A percentile compares a stretch with the other conserved stretches of the same genome.
Conservation (phyloP, 2,329 filamentous ascomycete species). For the Penicillium glabrum region DNA sequence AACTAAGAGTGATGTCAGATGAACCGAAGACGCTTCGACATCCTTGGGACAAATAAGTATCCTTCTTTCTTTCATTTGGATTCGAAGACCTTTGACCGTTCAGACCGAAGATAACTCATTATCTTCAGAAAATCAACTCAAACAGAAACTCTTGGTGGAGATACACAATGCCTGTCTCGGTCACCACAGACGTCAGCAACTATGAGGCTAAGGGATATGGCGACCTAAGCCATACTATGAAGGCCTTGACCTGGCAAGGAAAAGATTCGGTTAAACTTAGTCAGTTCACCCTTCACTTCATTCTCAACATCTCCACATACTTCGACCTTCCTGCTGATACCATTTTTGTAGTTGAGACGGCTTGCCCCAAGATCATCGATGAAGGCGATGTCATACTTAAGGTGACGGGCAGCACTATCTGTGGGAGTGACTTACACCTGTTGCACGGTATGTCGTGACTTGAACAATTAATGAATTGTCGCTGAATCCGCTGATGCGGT, state of each 20-base stretch:
- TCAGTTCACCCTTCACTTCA: conserved; percentile 25
- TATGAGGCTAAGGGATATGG: conserved; percentile 52
- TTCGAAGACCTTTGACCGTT: too few species aligned
- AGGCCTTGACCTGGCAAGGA: conserved; percentile 77
- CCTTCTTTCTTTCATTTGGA: too few species aligned
- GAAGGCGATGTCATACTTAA: conserved; percentile 75
- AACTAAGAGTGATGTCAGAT: too few species aligned
- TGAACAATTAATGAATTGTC: not conserved
- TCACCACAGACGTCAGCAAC: conserved; percentile 67
- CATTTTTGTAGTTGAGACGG: conserved; percentile 54
- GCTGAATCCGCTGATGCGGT: not conserved
- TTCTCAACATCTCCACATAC: not conserved
- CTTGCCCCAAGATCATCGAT: conserved; percentile 72
- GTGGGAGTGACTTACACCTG: conserved; percentile 60
- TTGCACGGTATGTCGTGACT: conserved; percentile 34
- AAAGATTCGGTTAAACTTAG: conserved; percentile 74
- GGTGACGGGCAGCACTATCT: conserved; percentile 67
- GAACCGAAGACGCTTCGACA: too few species aligned
- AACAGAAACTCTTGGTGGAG: not conserved
- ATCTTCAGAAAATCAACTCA: not conserved
- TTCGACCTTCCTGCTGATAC: not conserved
- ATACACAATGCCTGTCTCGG: conserved; percentile 47
- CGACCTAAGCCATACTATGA: conserved; percentile 64
- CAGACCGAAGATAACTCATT: not conserved
- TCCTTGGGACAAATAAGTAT: too few species aligned